phyloP scores from a whole-genome alignment of 2,329 filamentous ascomycete genomes.

The Calonectria henricotiae region DNA sequence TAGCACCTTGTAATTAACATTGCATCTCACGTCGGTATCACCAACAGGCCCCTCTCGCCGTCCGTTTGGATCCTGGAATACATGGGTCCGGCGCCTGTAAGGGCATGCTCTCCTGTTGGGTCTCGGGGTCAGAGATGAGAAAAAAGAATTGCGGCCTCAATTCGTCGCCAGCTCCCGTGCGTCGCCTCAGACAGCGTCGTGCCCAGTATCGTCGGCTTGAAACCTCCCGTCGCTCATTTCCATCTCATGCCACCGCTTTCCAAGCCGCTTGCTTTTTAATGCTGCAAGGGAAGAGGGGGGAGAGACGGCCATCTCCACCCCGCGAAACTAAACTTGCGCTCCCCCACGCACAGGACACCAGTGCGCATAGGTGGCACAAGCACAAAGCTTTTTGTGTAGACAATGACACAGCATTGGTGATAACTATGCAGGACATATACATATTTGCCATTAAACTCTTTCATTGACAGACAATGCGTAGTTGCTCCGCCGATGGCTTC shows the following conservation, averaged over 20 bases:
- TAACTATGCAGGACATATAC: conserved; percentile 33
- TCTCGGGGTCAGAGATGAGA: conserved; percentile 19
- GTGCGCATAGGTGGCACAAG: conserved; percentile 39
- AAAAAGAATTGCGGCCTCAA: conserved; percentile 41
- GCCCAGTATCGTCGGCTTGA: conserved; percentile 22
- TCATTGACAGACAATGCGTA: conserved; percentile 23
- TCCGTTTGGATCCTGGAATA: conserved; percentile 13
- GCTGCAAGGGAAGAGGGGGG: conserved; percentile 48
- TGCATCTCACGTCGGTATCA: conserved; percentile 43
- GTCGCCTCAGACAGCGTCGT: conserved; percentile 36
- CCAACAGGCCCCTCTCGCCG: conserved; percentile 38
- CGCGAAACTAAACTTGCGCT: conserved; percentile 23
- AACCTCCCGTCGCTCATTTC: conserved; percentile 47
- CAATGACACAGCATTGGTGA: conserved; percentile 40
- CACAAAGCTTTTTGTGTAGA: conserved; percentile 46
- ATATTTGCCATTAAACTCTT: conserved; percentile 28
- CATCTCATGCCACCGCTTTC: conserved; percentile 43
- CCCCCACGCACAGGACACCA: conserved; percentile 37
- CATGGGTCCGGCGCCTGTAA: conserved; percentile 43
- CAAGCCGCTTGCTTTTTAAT: conserved; percentile 42
- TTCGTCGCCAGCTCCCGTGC: conserved; percentile 38
- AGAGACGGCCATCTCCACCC: conserved; percentile 42
- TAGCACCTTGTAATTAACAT: conserved; percentile 39
- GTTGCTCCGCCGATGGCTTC: conserved; percentile 32
- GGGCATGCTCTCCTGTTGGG: conserved; percentile 27